Conservation (phyloP, 1,284 basidiomycete genomes). For the Apiotrichum gamsii region DNA sequence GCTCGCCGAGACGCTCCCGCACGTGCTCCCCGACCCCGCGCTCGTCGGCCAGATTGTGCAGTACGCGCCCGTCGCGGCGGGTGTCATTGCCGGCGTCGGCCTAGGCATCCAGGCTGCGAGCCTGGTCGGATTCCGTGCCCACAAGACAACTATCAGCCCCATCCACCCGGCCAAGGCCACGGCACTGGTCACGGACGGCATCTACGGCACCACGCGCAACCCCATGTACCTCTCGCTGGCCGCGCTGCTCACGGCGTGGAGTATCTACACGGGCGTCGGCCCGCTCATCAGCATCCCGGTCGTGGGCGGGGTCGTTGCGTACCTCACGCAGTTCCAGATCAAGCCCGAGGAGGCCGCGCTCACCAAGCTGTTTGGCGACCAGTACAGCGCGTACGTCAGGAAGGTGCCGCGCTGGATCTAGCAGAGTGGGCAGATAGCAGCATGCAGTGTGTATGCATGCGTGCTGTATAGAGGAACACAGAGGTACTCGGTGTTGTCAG, state of each 20-base stretch:
- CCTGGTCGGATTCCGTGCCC: neutral
- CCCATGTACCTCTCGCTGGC: constrained; percentile 5
- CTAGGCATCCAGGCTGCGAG: neutral
- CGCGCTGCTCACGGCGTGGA: constrained; percentile 2
- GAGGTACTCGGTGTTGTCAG: no score
- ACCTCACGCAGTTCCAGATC: constrained; percentile 10
- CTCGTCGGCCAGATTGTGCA: neutral
- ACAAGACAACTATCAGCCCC: constrained; percentile 3
- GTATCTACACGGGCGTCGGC: neutral
- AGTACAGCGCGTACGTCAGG: neutral
- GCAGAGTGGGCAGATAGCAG: no score
- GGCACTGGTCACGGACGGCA: neutral
- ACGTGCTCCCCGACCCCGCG: neutral
- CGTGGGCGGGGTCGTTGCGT: constrained; percentile 1
- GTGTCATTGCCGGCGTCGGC: constrained; percentile 1
- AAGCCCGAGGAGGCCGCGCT: constrained; percentile 6
- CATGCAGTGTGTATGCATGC: no score
- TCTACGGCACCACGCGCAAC: constrained; percentile 7
- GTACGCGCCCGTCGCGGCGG: neutral
- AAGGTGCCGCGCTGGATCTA: constrained; percentile 1
- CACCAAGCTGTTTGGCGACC: neutral
- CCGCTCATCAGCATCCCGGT: no score
- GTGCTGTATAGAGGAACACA: no score
- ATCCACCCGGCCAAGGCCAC: neutral
- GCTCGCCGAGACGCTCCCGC: neutral